These are phyloP conservation scores for Aspergillus heteromorphus DNA, from an alignment of 495 filamentous ascomycete species.

Conservation along the genomic window DNA sequence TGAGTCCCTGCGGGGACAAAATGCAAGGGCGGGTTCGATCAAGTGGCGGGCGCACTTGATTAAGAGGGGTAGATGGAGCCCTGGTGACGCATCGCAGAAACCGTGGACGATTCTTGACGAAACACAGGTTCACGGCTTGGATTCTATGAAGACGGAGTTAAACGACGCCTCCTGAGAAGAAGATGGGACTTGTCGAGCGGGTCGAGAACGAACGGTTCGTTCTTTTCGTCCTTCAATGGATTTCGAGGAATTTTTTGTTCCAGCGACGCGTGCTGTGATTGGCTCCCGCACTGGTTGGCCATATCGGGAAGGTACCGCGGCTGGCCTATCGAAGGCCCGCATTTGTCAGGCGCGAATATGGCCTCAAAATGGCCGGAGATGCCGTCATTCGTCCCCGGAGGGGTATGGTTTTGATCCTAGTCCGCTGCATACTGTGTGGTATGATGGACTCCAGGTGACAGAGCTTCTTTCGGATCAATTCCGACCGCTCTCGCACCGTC, in stretches of 20 bases:
- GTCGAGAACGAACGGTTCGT: neutral
- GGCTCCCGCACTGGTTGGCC: conserved; percentile 3
- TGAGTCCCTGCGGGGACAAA: too few species aligned
- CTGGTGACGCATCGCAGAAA: conserved; percentile 6
- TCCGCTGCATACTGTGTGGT: too few species aligned
- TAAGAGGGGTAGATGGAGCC: conserved; percentile 3
- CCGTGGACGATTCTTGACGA: neutral
- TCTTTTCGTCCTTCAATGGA: neutral
- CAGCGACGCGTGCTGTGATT: neutral
- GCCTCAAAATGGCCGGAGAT: neutral
- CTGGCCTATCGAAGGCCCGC: neutral
- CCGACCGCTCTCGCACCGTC: neutral
- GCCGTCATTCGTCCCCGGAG: too few species aligned
- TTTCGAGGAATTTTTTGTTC: neutral
- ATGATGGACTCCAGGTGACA: too few species aligned
- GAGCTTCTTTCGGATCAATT: too few species aligned
- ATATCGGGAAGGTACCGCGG: neutral
- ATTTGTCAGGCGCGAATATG: neutral
- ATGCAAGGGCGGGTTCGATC: too few species aligned
- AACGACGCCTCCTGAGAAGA: neutral
- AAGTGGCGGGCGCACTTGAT: neutral
- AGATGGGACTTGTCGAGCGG: too few species aligned
- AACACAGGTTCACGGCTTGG: too few species aligned
- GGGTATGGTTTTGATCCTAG: too few species aligned
- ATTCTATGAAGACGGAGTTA: too few species aligned